Base-by-base conservation (phyloP, 371 early-diverging fungal genomes). In the Chytridiales sp. region DNA sequence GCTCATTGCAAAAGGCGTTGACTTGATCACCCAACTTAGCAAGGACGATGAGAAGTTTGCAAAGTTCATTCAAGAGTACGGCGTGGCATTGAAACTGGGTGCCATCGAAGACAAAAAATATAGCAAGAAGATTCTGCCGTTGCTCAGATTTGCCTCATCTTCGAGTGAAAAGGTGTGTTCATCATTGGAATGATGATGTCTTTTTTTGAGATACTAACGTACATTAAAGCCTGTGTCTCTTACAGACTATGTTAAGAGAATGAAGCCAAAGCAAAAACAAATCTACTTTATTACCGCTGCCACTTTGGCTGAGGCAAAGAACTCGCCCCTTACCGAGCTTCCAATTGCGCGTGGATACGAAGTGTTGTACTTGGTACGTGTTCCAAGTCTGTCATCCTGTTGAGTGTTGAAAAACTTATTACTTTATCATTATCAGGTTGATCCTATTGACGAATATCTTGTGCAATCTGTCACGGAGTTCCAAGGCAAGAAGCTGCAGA, bases 401-500 rank as follows among this genome's bases (percentile, higher is more conserved):
- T 5, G 24, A 6, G n/a, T n/a, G n/a, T 8, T 0, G 22, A 2
- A 19, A 22, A 52, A 27, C 32, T 5, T 2, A 46, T 46, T 5
- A 5, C 11, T 22, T 22, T 15, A 21, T 22, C 6, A n/a, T 35
- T 22, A 32, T 3, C 34, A 72, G 66, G 71, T 73, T 21, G 95
- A 95, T 57, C 89, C 95, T n/a, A 81, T 94, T 58, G 98, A 98
- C 66, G 97, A 97, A 75, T 87, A 90, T 68, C 77, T 92, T 59
- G 70, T 91, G 83, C 57, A 74, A 78, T 17, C 46, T 27, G 64
- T 94, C 47, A 83, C 72, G 41, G 85, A 83, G 39, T 94, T 85
- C 73, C 85, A 93, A 44, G 91, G 87, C 38, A 79, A 88, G 60
- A 70, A 75, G 55, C 83, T 98, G 64, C 88, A 88, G 58, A 87